Base-by-base conservation (phyloP, 768 basidiomycete genomes). In the Lactifluus hygrophoroides region DNA sequence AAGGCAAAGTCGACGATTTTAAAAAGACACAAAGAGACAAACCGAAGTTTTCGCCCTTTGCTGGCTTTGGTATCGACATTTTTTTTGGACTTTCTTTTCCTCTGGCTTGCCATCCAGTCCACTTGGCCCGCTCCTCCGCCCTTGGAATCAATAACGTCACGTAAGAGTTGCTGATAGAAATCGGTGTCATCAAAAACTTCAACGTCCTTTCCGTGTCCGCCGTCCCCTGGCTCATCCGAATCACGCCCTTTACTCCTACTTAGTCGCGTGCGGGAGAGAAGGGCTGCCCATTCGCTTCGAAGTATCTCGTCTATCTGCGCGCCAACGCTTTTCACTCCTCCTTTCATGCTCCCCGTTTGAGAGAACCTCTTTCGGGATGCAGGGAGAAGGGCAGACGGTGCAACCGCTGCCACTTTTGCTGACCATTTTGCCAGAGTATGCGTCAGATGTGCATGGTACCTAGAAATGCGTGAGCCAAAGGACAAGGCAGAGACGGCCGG, bases 391-490 rank as follows among this genome's bases (percentile, higher is more conserved):
- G 79, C 84, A 7, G 86, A 84, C 11, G 92, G 86, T 2, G 93
- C 82, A 5, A 96, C 94, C 1, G 94, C 90, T 66, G 94, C 90
- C 38, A 98, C 88, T 74, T 98, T 99, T 25, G 86, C 78, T 10
- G 93, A 96, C 96, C 96, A 99, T 71, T 98, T 98, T 38, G 80
- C 75, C 25, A 99, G 78, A 1, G 90, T 94, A 59, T 84, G 82
- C 43, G 92, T 69, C 13, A 88, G 77, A 60, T 86, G 77, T 2
- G 85, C 80, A 68, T 94, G 92, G 49, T 88, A 78, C 51, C 78
- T 76, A 58, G 51, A 37, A 14, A 54, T 27, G 51, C 54, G 30
- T 43, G 62, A 44, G 59, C 62, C 54, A 25, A n/a, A 60, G 19
- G 50, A 49, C 19, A 53, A 17, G 16, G 23, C 21, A 17, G 35